Percentiles rank a stretch among this genome's conserved stretches.
phyloP scores from a whole-genome alignment of 306 rosid species.

The Trichosanthes truncata region DNA sequence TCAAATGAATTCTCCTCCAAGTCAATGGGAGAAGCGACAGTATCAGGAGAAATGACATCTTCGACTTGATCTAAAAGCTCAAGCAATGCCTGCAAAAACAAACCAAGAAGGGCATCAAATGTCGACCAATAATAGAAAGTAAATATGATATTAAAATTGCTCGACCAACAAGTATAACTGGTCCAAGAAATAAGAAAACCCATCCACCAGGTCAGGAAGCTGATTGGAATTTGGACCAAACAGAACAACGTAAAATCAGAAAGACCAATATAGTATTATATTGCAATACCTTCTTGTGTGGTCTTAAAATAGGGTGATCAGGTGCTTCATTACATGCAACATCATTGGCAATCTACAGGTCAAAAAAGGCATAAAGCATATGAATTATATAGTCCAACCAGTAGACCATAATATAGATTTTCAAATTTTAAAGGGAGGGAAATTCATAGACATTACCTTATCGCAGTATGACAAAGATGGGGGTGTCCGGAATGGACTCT shows the following conservation, averaged over 20 bases:
- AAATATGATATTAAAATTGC: neutral
- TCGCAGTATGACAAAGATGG: conserved; percentile 65
- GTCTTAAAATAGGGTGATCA: conserved; percentile 41
- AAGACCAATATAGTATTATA: neutral
- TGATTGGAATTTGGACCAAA: neutral
- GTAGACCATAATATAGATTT: neutral
- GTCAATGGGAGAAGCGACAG: conserved; percentile 18
- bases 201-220: neutral
- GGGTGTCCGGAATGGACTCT: conserved; percentile 87
- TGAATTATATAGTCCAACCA: neutral
- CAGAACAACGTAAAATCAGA: neutral
- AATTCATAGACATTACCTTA: conserved; percentile 32
- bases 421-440: neutral
- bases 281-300: conserved; percentile 60
- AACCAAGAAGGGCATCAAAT: neutral
- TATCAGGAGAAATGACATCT: conserved; percentile 73
- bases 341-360: conserved; percentile 37
- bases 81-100: conserved; percentile 66
- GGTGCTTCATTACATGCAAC: conserved; percentile 29
- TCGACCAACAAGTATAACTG: neutral
- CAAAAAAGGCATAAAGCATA: conserved; percentile 19
- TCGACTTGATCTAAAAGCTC: conserved; percentile 93
- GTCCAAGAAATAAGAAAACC: neutral
- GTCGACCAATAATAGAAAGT: neutral
- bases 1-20: conserved; percentile 25